Percentiles rank a stretch among this genome's conserved stretches.
phyloP scores from a whole-genome alignment of 2,329 filamentous ascomycete species.

The Huntiella bhutanensis region DNA sequence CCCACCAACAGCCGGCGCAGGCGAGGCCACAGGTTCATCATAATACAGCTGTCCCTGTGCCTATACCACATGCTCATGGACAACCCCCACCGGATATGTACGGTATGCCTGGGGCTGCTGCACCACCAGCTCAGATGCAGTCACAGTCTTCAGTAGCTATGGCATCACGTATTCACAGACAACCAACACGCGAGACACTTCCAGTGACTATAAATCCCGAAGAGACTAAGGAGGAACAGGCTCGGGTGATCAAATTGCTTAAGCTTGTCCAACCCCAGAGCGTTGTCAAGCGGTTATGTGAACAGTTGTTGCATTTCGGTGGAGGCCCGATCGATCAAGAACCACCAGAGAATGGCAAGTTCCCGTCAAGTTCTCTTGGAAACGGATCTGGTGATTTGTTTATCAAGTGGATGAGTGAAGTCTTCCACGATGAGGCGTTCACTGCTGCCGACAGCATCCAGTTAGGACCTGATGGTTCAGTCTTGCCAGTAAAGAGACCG shows the following conservation, averaged over 20 bases:
- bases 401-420: conserved; percentile 43
- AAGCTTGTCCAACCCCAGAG: conserved; percentile 33
- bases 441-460: conserved; percentile 2
- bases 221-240: conserved; percentile 40
- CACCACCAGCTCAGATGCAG: not conserved
- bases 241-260: conserved; percentile 37
- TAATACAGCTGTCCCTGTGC: not conserved
- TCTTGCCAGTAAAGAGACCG: conserved; percentile 19
- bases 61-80: conserved; percentile 1
- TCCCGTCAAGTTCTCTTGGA: conserved; percentile 34
- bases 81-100: conserved; percentile 3
- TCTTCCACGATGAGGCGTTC: conserved; percentile 26
- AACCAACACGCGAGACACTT: conserved; percentile 14
- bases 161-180: conserved; percentile 13
- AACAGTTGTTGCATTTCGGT: conserved; percentile 43
- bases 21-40: not conserved
- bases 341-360: conserved; percentile 29
- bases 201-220: conserved; percentile 5
- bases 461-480: not conserved
- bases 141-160: not conserved
- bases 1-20: not conserved
- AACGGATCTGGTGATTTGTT: conserved; percentile 40
- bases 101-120: conserved; percentile 2
- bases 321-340: conserved; percentile 36
- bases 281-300: conserved; percentile 44